Base-by-base conservation (phyloP, 495 filamentous ascomycete genomes). In the Penicillium goetzii region DNA sequence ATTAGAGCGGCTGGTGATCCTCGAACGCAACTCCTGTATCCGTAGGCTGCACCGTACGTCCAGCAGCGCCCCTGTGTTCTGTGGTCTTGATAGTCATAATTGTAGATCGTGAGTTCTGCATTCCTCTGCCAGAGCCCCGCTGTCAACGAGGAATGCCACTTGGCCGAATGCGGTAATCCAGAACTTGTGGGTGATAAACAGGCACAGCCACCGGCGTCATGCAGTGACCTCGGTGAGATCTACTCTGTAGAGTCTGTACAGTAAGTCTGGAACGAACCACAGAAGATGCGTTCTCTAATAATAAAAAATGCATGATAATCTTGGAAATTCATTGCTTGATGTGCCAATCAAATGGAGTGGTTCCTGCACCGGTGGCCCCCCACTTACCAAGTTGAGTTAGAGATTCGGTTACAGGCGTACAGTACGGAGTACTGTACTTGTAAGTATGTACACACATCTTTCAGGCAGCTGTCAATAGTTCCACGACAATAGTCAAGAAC, bases 191-290 rank as follows among this genome's bases (percentile, higher is more conserved):
- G 51, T 32, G 54, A 47, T 51, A 40, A 62, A 45, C 43, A 33
- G 43, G 45, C 61, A 68, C 62, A 68, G 68, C 68, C 68, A 68
- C 68, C 40, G 59, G 62, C 65, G 65, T 70, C 68, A 70, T 62
- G 30, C 36, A 34, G 17, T 21, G 30, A 55, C 28, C n/a, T 55
- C 14, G 32, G 17, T 17, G 30, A 55, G 17, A 12, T 32, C 23
- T 49, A n/a, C 45, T 26, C 4, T 4, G 41, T 43, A 9, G 4
- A 19, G 41, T 49, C 4, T 0, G 41, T 43, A 19, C n/a, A 19
- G 41, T 49, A 49, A 49, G 21, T 49, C 14, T 51, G 47, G 47
- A 12, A 47, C 43, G 43, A 47, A 47, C 43, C 10, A 28, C 4
- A 28, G 11, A 51, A 21, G 53, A 40, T 40, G 53, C 28, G 34